Evolutionary conservation across 257 asterid species (phyloP).

Genomic region (Solanum tarapatanum): DNA sequence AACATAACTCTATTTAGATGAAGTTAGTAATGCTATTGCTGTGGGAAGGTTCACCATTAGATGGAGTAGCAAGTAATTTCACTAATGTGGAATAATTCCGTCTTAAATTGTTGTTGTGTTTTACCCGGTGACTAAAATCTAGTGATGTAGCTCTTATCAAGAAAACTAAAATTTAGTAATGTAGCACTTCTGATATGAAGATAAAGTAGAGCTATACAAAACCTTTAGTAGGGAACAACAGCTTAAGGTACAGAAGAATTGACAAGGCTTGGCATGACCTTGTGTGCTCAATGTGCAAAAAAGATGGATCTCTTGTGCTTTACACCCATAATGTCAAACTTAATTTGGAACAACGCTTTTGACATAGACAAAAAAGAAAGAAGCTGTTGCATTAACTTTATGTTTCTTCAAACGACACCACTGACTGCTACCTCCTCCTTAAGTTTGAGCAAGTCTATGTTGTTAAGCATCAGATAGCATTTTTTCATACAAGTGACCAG

Average conservation of each 20-base stretch:
- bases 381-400: not conserved
- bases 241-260: not conserved
- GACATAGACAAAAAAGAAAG: not conserved
- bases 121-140: not conserved
- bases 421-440: not conserved
- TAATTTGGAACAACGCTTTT: not conserved
- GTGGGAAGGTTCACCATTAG: not conserved
- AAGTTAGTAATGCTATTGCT: not conserved
- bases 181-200: not conserved
- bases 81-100: not conserved
- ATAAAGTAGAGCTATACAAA: not conserved
- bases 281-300: not conserved
- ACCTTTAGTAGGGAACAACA: not conserved
- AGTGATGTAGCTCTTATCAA: not conserved
- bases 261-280: not conserved
- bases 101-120: not conserved
- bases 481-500: not conserved
- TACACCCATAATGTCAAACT: not conserved
- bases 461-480: not conserved
- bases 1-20: not conserved
- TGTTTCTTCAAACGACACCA: not conserved
- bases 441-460: not conserved
- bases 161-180: not conserved
- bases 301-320: not conserved
- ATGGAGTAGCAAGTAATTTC: not conserved